Evolutionary conservation across 805 yeast species (phyloP).

Genomic region (Pichia insulana): DNA sequence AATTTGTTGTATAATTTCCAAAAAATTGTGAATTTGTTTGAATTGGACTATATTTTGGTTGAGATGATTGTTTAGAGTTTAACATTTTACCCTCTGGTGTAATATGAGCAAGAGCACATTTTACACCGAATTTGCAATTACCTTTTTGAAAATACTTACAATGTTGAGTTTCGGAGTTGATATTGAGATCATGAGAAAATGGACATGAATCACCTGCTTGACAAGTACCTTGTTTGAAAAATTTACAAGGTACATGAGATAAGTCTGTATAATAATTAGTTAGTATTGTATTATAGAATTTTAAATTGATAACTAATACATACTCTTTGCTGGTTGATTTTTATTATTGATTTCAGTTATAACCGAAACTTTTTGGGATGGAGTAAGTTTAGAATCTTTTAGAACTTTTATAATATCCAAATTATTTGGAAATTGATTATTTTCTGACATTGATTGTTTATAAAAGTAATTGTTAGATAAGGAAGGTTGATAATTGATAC

Average conservation of each 20-base stretch:
- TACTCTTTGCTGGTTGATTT: constrained; percentile 21
- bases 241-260: constrained; percentile 95
- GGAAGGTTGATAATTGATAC: too few species aligned
- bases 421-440: constrained; percentile 1
- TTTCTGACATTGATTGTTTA: constrained; percentile 52
- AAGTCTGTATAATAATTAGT: constrained; percentile 35
- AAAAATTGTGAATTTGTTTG: neutral
- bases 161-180: constrained; percentile 46
- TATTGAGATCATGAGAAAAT: constrained; percentile 69
- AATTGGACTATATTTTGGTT: neutral
- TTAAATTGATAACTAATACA: constrained; percentile 3
- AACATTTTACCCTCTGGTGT: constrained; percentile 83
- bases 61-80: constrained; percentile 33
- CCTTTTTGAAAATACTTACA: constrained; percentile 95
- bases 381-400: constrained; percentile 15
- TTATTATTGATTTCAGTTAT: constrained; percentile 18
- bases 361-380: constrained; percentile 17
- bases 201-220: constrained; percentile 94
- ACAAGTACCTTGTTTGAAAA: constrained; percentile 84
- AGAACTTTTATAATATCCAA: constrained; percentile 14
- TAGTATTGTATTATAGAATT: neutral
- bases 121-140: constrained; percentile 90
- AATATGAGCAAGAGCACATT: constrained; percentile 90
- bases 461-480: neutral
- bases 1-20: constrained; percentile 2